Evolutionary conservation across 306 rosid genomes (phyloP).

Genomic region (Vigna trinervia): DNA sequence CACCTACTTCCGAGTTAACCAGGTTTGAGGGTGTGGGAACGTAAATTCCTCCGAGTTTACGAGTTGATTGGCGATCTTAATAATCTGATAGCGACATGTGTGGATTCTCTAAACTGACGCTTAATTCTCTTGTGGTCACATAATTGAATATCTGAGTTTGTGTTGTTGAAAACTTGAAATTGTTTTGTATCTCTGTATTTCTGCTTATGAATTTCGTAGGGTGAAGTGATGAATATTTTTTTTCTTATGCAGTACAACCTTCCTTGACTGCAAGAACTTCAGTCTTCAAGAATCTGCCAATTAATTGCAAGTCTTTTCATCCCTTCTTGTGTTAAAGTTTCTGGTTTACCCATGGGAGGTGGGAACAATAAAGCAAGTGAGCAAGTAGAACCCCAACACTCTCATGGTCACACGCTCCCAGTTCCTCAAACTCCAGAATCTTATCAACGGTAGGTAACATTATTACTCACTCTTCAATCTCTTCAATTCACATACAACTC

Average conservation of each 20-base stretch:
- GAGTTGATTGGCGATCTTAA: too few species aligned
- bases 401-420: slow-evolving; percentile 72
- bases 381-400: background rate
- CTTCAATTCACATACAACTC: background rate
- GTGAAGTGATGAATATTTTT: slow-evolving; percentile 18
- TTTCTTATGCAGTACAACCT: slow-evolving; percentile 18
- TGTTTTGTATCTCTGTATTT: slow-evolving; percentile 5
- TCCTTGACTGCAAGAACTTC: slow-evolving; percentile 24
- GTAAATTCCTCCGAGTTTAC: too few species aligned
- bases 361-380: too few species aligned
- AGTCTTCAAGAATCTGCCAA: slow-evolving; percentile 26
- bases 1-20: too few species aligned
- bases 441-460: slow-evolving; percentile 59
- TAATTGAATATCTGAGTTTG: slow-evolving; percentile 22
- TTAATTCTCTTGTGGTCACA: background rate
- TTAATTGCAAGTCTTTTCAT: slow-evolving; percentile 31
- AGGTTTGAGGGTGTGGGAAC: too few species aligned
- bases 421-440: slow-evolving; percentile 58
- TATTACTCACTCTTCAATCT: too few species aligned
- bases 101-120: slow-evolving; percentile 8
- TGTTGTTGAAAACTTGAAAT: background rate
- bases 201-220: background rate
- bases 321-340: slow-evolving; percentile 31
- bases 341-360: background rate
- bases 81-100: background rate